Evolutionary conservation across 2,329 filamentous ascomycete genomes (phyloP).

Genomic region (Sporothrix sp.): DNA sequence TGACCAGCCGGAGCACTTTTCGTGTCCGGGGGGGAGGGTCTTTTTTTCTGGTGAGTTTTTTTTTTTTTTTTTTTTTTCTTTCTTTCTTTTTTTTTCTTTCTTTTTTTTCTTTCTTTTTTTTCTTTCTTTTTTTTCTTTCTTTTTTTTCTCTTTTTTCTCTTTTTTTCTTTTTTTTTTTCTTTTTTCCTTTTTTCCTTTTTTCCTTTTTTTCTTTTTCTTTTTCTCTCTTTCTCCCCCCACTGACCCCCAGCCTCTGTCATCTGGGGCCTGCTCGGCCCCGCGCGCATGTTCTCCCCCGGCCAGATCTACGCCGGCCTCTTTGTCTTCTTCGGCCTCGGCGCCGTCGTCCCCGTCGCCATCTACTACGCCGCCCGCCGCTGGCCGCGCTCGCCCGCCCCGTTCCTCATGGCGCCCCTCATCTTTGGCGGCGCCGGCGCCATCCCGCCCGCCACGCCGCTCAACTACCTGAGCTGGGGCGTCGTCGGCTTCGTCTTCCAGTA

Average conservation of each 20-base stretch:
- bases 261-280: slow-evolving; percentile 57
- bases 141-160: too few relatives aligned
- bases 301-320: slow-evolving; percentile 53
- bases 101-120: too few relatives aligned
- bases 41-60: slow-evolving; percentile 52
- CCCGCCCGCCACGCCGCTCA: slow-evolving; percentile 60
- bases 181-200: too few relatives aligned
- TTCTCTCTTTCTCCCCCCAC: too few relatives aligned
- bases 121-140: too few relatives aligned
- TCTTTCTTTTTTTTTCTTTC: too few relatives aligned
- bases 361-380: slow-evolving; percentile 40
- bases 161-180: too few relatives aligned
- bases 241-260: slow-evolving; percentile 59
- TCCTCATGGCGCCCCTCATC: slow-evolving; percentile 52
- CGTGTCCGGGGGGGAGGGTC: slow-evolving; percentile 52
- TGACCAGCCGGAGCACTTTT: slow-evolving; percentile 48
- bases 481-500: slow-evolving; percentile 64
- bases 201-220: too few relatives aligned
- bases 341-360: slow-evolving; percentile 41
- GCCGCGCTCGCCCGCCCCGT: slow-evolving; percentile 40
- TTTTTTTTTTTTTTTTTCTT: too few relatives aligned
- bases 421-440: slow-evolving; percentile 50
- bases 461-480: slow-evolving; percentile 64
- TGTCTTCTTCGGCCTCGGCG: slow-evolving; percentile 49
- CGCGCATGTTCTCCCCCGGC: slow-evolving; percentile 53